Conservation (phyloP, 1,284 basidiomycete genomes). For the Volvariella volvacea region DNA sequence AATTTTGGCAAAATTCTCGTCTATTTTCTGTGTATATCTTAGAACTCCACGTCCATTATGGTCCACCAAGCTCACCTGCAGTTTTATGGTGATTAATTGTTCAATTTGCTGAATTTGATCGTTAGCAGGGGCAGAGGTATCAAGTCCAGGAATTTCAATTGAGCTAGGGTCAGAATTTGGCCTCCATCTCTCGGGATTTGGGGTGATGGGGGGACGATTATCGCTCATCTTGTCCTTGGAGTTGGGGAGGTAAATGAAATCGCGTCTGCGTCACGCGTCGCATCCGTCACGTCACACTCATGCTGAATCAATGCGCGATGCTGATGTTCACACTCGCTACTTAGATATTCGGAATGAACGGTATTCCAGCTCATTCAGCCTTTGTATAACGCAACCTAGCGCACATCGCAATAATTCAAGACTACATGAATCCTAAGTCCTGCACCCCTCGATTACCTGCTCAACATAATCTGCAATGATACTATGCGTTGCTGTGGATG, state of each 20-base stretch:
- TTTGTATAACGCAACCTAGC: too few relatives aligned
- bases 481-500: constrained; percentile 16
- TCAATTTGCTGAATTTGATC: constrained; percentile 94
- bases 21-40: constrained; percentile 65
- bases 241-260: too few relatives aligned
- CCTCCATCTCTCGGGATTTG: constrained; percentile 55
- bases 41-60: constrained; percentile 4
- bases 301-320: too few relatives aligned
- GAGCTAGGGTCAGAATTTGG: constrained; percentile 55
- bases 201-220: constrained; percentile 25
- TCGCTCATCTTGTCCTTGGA: too few relatives aligned
- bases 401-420: too few relatives aligned
- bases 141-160: constrained; percentile 70
- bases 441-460: constrained; percentile 31
- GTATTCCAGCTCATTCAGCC: too few relatives aligned
- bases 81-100: constrained; percentile 86
- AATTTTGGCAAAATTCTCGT: constrained; percentile 88
- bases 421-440: constrained; percentile 1
- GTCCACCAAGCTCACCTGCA: constrained; percentile 48
- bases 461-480: constrained; percentile 38
- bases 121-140: constrained; percentile 64
- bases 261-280: constrained; percentile 7
- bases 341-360: too few relatives aligned
- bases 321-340: too few relatives aligned
- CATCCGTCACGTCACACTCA: constrained; percentile 8